Evolutionary conservation across 768 basidiomycete genomes (phyloP).

Genomic region (Leccinellum rugosiceps): DNA sequence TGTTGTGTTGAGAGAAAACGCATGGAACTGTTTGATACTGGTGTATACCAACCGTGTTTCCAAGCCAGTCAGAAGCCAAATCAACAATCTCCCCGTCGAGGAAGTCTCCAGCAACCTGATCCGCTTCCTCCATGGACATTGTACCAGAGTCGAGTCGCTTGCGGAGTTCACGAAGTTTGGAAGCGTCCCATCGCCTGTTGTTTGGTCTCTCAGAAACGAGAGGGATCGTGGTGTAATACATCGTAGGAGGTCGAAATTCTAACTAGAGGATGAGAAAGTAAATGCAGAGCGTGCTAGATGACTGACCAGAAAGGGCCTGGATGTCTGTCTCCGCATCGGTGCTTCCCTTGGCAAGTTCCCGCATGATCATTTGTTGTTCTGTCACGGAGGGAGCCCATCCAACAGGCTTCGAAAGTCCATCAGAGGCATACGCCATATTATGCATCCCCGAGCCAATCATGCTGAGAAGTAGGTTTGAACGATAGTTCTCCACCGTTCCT

Average conservation of each 20-base stretch:
- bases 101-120: slow-evolving; percentile 86
- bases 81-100: slow-evolving; percentile 94
- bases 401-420: slow-evolving; percentile 57
- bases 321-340: slow-evolving; percentile 82
- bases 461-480: slow-evolving; percentile 85
- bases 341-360: slow-evolving; percentile 78
- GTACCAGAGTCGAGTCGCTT: slow-evolving; percentile 91
- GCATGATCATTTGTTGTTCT: slow-evolving; percentile 97
- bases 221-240: slow-evolving; percentile 97
- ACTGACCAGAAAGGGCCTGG: slow-evolving; percentile 79
- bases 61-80: slow-evolving; percentile 96
- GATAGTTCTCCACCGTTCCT: slow-evolving; percentile 90
- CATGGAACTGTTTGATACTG: neutral
- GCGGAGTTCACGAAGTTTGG: slow-evolving; percentile 89
- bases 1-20: slow-evolving; percentile 5
- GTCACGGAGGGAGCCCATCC: slow-evolving; percentile 76
- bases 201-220: slow-evolving; percentile 80
- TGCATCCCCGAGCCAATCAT: slow-evolving; percentile 81
- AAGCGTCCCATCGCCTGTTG: slow-evolving; percentile 90
- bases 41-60: slow-evolving; percentile 63
- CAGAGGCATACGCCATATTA: slow-evolving; percentile 49
- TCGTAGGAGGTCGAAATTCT: slow-evolving; percentile 91
- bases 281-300: neutral
- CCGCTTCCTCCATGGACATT: slow-evolving; percentile 81
- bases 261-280: slow-evolving; percentile 9